Conservation (phyloP, 768 basidiomycete genomes). For the Auricularia cornea region DNA sequence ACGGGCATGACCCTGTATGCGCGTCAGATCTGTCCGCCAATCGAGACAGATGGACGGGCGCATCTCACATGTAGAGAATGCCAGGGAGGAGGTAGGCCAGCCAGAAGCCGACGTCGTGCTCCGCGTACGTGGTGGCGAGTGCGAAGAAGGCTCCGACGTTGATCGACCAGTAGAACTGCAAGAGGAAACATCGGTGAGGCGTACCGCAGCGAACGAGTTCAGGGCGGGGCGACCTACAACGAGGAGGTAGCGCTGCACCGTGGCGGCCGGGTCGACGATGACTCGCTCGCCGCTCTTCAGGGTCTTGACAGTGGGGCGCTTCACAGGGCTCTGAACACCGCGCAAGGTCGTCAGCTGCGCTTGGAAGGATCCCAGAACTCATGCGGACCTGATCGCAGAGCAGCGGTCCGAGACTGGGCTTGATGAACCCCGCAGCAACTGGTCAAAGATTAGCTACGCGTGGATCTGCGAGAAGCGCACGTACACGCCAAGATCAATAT, state of each 20-base stretch:
- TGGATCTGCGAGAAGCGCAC: too few species aligned
- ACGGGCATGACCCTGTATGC: constrained; percentile 17
- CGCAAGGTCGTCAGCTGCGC: too few species aligned
- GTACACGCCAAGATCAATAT: constrained; percentile 18
- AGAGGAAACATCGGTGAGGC: too few species aligned
- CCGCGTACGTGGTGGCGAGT: constrained; percentile 20
- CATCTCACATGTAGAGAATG: constrained; percentile 15
- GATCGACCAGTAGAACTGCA: constrained; percentile 22
- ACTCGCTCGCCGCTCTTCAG: constrained; percentile 20
- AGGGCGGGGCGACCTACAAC: not conserved
- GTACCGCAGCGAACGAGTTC: too few species aligned
- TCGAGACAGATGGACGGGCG: not conserved
- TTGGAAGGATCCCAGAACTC: too few species aligned
- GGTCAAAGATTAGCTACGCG: too few species aligned
- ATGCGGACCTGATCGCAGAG: constrained; percentile 21
- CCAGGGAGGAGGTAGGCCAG: constrained; percentile 21
- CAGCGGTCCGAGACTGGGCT: constrained; percentile 23
- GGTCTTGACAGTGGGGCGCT: constrained; percentile 12
- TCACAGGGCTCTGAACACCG: constrained; percentile 13
- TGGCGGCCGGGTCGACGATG: constrained; percentile 22
- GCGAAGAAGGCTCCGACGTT: constrained; percentile 24
- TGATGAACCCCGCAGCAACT: constrained; percentile 24
- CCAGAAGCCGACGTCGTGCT: constrained; percentile 24
- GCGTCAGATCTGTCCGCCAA: not conserved
- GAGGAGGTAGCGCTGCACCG: constrained; percentile 19